Conservation (phyloP, 1,284 basidiomycete genomes). For the Marasmius sp. region DNA sequence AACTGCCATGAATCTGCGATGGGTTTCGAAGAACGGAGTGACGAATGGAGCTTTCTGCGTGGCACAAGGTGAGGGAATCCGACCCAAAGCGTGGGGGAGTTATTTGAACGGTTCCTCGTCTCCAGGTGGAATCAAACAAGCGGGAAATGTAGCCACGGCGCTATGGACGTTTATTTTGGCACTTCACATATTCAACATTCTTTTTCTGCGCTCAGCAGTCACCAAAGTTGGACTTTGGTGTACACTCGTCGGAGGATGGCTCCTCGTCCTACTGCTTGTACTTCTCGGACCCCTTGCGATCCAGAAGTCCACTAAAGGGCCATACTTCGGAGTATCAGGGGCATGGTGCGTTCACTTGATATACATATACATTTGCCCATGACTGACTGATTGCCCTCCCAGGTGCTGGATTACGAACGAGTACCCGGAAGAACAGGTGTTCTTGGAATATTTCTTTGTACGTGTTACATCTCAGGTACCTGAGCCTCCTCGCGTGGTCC, state of each 20-base stretch:
- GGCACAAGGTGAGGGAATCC: conserved; percentile 33
- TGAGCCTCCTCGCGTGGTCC: not conserved
- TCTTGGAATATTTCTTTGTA: conserved; percentile 50
- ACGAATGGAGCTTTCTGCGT: conserved; percentile 34
- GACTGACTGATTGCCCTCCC: not conserved
- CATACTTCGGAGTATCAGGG: conserved; percentile 44
- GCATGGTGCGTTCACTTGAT: conserved; percentile 28
- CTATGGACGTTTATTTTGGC: conserved; percentile 39
- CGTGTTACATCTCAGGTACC: conserved; percentile 13
- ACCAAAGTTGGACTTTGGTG: conserved; percentile 22
- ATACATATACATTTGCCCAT: not conserved
- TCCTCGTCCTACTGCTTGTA: conserved; percentile 30
- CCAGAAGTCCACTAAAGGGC: conserved; percentile 30
- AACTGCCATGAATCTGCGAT: conserved; percentile 37
- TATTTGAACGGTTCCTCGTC: not conserved
- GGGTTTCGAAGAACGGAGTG: conserved; percentile 36
- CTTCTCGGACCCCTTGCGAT: conserved; percentile 36
- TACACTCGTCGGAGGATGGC: conserved; percentile 35
- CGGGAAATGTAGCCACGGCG: conserved; percentile 43
- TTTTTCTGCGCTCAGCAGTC: conserved; percentile 36
- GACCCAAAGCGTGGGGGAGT: not conserved
- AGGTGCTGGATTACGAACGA: conserved; percentile 49
- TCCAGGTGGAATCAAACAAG: conserved; percentile 37
- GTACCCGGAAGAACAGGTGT: conserved; percentile 40
- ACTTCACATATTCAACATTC: conserved; percentile 40